Conservation (phyloP, 2,329 filamentous ascomycete genomes). For the Neurospora crassa region DNA sequence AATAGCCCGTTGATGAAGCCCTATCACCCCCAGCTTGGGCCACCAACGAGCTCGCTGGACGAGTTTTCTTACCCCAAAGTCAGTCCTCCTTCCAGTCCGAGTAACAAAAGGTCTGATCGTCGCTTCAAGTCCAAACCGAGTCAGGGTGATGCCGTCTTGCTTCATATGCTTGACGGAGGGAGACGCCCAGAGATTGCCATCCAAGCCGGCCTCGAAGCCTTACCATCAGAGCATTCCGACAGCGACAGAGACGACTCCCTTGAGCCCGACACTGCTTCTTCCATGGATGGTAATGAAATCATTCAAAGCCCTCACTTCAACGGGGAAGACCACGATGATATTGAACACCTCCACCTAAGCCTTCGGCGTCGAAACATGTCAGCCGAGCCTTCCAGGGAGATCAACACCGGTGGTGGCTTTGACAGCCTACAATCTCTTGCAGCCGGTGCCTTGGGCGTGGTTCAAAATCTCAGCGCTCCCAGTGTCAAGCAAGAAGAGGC, state of each 20-base stretch:
- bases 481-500: constrained; percentile 8
- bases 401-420: constrained; percentile 10
- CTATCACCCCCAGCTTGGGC: constrained; percentile 34
- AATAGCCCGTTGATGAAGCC: constrained; percentile 31
- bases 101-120: constrained; percentile 41
- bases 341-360: neutral
- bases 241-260: constrained; percentile 21
- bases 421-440: constrained; percentile 23
- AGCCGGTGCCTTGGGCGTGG: constrained; percentile 21
- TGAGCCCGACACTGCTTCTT: neutral
- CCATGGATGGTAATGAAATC: neutral
- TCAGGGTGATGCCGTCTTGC: constrained; percentile 58
- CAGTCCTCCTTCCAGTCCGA: constrained; percentile 30
- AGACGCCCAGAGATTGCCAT: constrained; percentile 56
- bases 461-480: constrained; percentile 9
- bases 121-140: constrained; percentile 43
- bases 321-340: constrained; percentile 10
- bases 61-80: constrained; percentile 33
- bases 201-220: constrained; percentile 41
- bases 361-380: constrained; percentile 13
- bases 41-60: constrained; percentile 42
- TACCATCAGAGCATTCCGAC: constrained; percentile 26
- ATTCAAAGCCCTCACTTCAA: neutral
- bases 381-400: neutral
- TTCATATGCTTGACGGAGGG: constrained; percentile 53